Conservation (phyloP, 2,329 filamentous ascomycete species). For the Claviceps lovelessii region DNA sequence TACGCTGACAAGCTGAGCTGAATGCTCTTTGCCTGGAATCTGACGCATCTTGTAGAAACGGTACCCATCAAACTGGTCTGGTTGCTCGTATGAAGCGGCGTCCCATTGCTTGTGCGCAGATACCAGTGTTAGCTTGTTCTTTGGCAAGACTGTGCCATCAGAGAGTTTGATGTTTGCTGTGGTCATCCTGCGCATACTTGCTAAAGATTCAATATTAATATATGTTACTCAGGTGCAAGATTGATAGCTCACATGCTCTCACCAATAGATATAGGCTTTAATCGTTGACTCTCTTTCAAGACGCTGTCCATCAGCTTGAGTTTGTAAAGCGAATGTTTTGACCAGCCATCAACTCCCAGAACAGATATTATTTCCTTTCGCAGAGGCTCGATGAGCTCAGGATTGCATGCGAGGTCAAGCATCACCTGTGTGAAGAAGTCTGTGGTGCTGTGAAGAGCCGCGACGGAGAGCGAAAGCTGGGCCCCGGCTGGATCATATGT, state of each 20-base stretch:
- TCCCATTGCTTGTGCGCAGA: not conserved
- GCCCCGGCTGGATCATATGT: slow-evolving; percentile 5
- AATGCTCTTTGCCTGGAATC: not conserved
- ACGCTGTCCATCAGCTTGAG: slow-evolving; percentile 34
- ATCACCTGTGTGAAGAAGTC: slow-evolving; percentile 10
- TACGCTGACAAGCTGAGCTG: slow-evolving; percentile 17
- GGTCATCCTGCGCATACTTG: slow-evolving; percentile 2
- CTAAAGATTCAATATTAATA: not conserved
- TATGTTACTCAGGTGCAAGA: not conserved
- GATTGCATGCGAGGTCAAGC: slow-evolving; percentile 10
- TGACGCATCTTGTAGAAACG: slow-evolving; percentile 10
- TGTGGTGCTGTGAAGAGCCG: slow-evolving; percentile 12
- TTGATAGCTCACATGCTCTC: not conserved
- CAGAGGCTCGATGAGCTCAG: slow-evolving; percentile 10
- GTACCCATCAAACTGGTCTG: slow-evolving; percentile 9
- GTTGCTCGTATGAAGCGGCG: not conserved
- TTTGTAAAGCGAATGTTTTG: slow-evolving; percentile 14
- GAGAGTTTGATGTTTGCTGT: slow-evolving; percentile 5
- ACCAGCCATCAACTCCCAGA: slow-evolving; percentile 7
- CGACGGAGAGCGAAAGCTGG: slow-evolving; percentile 11
- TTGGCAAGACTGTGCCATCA: slow-evolving; percentile 5
- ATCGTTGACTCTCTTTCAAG: slow-evolving; percentile 35
- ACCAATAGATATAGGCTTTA: slow-evolving; percentile 17
- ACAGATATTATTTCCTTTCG: slow-evolving; percentile 11
- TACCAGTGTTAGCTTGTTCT: not conserved